Conservation (phyloP, 257 asterid genomes). For the Ajuga chamaepitys region DNA sequence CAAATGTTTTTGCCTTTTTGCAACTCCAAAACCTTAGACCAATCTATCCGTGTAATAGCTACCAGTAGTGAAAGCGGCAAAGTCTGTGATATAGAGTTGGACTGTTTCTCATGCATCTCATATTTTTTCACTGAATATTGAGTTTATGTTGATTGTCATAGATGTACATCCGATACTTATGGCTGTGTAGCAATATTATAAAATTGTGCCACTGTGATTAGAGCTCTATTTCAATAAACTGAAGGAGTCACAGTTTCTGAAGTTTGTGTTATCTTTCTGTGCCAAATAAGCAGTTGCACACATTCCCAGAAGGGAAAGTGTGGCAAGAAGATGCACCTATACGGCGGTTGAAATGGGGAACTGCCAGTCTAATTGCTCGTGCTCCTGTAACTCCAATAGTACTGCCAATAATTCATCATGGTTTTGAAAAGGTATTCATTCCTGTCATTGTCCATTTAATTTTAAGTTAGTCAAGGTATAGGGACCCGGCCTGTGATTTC, state of each 20-base stretch:
- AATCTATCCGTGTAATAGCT: neutral
- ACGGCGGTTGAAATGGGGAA: constrained; percentile 94
- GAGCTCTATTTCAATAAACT: neutral
- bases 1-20: neutral
- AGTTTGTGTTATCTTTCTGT: constrained; percentile 6
- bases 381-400: constrained; percentile 91
- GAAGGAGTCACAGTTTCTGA: neutral
- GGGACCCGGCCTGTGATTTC: neutral
- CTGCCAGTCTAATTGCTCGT: constrained; percentile 96
- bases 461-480: neutral
- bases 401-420: constrained; percentile 86
- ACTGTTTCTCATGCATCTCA: neutral
- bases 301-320: constrained; percentile 98
- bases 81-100: neutral
- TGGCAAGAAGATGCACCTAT: constrained; percentile 88
- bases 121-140: neutral
- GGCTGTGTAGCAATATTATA: constrained; percentile 7
- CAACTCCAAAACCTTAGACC: neutral
- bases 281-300: constrained; percentile 70
- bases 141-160: neutral
- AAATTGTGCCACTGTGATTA: neutral
- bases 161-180: neutral
- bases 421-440: constrained; percentile 68
- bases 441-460: neutral
- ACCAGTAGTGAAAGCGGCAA: neutral